phyloP scores from a whole-genome alignment of 192 early-diverging fungal genomes.

The Oehlia diaphana region DNA sequence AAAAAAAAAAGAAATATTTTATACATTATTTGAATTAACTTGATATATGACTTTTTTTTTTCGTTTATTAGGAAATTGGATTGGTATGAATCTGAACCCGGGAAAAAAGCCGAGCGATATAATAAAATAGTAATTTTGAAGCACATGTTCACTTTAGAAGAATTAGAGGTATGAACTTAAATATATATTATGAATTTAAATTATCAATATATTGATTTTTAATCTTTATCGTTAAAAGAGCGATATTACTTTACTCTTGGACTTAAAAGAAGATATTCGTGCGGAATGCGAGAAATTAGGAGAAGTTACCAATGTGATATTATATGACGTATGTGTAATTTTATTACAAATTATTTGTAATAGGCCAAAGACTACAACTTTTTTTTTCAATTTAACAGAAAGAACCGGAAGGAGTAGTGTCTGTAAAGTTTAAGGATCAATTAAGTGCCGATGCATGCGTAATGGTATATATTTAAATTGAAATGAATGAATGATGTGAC shows the following conservation, averaged over 20 bases:
- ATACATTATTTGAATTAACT: not conserved
- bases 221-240: conserved; percentile 44
- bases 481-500: not conserved
- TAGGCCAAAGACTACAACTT: not conserved
- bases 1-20: not conserved
- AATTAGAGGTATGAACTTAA: conserved; percentile 71
- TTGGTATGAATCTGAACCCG: conserved; percentile 80
- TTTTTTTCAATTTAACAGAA: conserved; percentile 47
- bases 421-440: conserved; percentile 84
- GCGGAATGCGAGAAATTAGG: conserved; percentile 92
- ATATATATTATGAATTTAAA: not conserved
- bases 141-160: conserved; percentile 89
- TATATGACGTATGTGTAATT: conserved; percentile 83
- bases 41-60: not conserved
- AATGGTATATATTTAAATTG: conserved; percentile 52
- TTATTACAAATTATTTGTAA: conserved; percentile 35
- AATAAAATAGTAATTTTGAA: conserved; percentile 87
- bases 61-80: conserved; percentile 71
- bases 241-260: conserved; percentile 83
- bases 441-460: conserved; percentile 80
- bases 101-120: conserved; percentile 73
- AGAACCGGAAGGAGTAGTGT: conserved; percentile 80
- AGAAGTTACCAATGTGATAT: conserved; percentile 88
- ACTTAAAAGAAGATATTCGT: conserved; percentile 92
- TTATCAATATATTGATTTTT: not conserved